Evolutionary conservation across 2,329 filamentous ascomycete genomes (phyloP).

Genomic region (Monilinia fructigena): DNA sequence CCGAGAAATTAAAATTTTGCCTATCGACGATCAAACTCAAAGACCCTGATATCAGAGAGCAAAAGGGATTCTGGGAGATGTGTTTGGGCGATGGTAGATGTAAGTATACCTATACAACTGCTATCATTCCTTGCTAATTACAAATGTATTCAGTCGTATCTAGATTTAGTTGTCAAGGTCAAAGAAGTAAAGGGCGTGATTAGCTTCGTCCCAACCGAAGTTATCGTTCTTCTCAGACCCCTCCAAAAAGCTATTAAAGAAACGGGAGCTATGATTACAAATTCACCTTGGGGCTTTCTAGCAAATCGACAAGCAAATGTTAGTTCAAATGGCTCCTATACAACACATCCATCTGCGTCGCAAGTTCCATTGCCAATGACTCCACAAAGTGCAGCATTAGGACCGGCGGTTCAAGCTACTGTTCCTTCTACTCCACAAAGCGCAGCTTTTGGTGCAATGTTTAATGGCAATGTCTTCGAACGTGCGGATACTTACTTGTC

Average conservation of each 20-base stretch:
- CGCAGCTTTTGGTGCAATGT: slow-evolving; percentile 37
- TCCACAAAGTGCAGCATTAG: slow-evolving; percentile 83
- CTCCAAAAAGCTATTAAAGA: slow-evolving; percentile 83
- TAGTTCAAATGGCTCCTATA: slow-evolving; percentile 33
- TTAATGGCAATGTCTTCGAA: slow-evolving; percentile 39
- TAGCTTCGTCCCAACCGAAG: slow-evolving; percentile 60
- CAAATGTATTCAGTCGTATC: slow-evolving; percentile 54
- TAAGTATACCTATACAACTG: slow-evolving; percentile 25
- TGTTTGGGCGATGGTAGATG: slow-evolving; percentile 70
- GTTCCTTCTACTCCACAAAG: slow-evolving; percentile 66
- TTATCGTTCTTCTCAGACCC: slow-evolving; percentile 71
- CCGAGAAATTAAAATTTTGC: slow-evolving; percentile 69
- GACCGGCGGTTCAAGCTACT: slow-evolving; percentile 86
- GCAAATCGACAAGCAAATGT: slow-evolving; percentile 33
- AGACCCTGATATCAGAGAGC: slow-evolving; percentile 71
- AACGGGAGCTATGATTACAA: slow-evolving; percentile 68
- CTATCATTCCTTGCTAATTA: slow-evolving; percentile 31
- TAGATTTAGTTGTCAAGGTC: slow-evolving; percentile 61
- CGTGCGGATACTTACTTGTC: slow-evolving; percentile 39
- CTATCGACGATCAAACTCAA: slow-evolving; percentile 80
- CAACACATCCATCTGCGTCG: slow-evolving; percentile 44
- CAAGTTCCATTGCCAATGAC: slow-evolving; percentile 72
- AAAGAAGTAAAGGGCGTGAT: slow-evolving; percentile 50
- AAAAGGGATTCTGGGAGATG: slow-evolving; percentile 62
- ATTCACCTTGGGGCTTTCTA: slow-evolving; percentile 61